These are phyloP conservation scores for Closterium sp. DNA, from an alignment of 139 green algal genomes.

Conservation along the genomic window DNA sequence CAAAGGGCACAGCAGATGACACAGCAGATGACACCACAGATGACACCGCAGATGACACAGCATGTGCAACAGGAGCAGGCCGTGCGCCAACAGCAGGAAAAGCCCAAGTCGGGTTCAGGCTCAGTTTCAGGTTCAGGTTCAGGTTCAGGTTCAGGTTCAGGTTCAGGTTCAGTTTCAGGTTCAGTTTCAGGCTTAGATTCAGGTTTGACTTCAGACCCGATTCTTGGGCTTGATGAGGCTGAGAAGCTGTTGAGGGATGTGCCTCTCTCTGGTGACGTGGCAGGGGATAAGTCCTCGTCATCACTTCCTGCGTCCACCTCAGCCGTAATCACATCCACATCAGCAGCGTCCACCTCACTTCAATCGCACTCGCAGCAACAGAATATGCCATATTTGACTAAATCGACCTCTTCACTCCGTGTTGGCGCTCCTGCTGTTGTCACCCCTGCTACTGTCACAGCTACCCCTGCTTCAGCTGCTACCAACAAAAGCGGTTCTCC, in stretches of 20 bases:
- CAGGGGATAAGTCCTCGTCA: background rate
- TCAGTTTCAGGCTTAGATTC: background rate
- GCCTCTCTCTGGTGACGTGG: background rate
- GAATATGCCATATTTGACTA: background rate
- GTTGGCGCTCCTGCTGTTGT: background rate
- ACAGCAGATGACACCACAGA: too few relatives aligned
- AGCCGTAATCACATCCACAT: background rate
- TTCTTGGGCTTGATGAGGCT: background rate
- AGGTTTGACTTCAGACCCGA: background rate
- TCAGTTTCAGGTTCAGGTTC: too few relatives aligned
- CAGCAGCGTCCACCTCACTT: background rate
- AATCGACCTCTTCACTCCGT: background rate
- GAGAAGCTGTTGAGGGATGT: background rate
- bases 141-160: background rate
- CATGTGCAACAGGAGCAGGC: too few relatives aligned
- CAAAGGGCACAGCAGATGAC: background rate
- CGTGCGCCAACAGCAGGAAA: background rate
- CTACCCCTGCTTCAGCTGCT: background rate
- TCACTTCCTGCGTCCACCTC: background rate
- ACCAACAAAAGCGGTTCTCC: background rate
- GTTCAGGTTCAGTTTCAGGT: background rate
- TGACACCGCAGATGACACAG: too few relatives aligned
- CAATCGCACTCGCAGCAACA: background rate
- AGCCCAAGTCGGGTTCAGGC: too few relatives aligned
- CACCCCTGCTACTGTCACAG: background rate